phyloP scores from a whole-genome alignment of 768 basidiomycete species.

The Russula sp. region DNA sequence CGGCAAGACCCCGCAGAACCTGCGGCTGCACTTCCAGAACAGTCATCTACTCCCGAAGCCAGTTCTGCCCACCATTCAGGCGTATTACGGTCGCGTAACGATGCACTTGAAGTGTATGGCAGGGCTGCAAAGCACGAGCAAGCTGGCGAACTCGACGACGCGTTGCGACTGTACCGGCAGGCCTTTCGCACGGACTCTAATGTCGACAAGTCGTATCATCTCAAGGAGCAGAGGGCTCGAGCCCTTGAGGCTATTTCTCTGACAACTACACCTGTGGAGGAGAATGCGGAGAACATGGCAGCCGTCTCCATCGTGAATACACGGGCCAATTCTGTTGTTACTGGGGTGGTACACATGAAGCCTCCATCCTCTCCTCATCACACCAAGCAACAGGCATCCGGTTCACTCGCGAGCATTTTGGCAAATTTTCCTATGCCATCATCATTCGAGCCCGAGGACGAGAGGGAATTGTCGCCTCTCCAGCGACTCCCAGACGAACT shows the following conservation, averaged over 20 bases:
- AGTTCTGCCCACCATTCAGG: not conserved
- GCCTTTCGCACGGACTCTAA: constrained; percentile 76
- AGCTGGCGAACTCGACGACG: constrained; percentile 68
- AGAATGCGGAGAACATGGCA: not conserved
- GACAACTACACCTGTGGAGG: not conserved
- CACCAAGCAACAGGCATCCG: constrained; percentile 36
- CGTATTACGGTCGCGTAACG: constrained; percentile 35
- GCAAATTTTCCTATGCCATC: constrained; percentile 48
- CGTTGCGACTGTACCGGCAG: constrained; percentile 69
- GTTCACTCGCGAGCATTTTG: constrained; percentile 49
- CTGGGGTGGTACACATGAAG: not conserved
- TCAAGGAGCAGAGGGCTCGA: constrained; percentile 45
- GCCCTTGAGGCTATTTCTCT: not conserved
- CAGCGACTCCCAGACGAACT: constrained; percentile 73
- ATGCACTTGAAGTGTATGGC: constrained; percentile 64
- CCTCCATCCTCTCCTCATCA: constrained; percentile 23
- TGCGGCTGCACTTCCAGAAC: constrained; percentile 20
- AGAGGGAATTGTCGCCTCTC: constrained; percentile 54
- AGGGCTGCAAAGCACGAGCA: constrained; percentile 74
- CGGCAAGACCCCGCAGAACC: not conserved
- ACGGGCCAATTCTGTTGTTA: constrained; percentile 14
- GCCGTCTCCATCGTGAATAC: not conserved
- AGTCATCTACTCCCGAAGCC: constrained; percentile 8
- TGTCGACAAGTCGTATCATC: constrained; percentile 69
- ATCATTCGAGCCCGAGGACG: constrained; percentile 67